These are phyloP conservation scores for Tolypocladium capitatum DNA, from an alignment of 2,329 filamentous ascomycete species.

Conservation along the genomic window DNA sequence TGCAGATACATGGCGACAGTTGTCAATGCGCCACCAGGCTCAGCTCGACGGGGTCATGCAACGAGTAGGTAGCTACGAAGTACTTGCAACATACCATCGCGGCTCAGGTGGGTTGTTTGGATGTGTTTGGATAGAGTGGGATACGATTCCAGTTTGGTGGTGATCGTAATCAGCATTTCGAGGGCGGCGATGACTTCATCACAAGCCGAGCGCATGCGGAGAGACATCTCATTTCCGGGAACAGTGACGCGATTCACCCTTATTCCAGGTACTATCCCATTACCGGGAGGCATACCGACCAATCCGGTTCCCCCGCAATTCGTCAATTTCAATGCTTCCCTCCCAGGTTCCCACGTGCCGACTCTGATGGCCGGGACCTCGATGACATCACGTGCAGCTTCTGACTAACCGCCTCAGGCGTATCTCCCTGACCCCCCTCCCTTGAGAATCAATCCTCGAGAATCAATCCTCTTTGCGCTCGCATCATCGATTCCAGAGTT, in stretches of 20 bases:
- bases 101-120: too few species aligned
- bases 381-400: not conserved
- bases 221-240: not conserved
- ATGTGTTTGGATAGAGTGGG: too few species aligned
- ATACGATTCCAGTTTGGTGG: too few species aligned
- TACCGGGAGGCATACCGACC: too few species aligned
- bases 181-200: too few species aligned
- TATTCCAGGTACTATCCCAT: not conserved
- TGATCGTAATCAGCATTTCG: too few species aligned
- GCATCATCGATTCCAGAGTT: not conserved
- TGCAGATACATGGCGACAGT: slow-evolving; percentile 5
- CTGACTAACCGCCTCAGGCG: too few species aligned
- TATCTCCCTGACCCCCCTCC: too few species aligned
- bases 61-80: not conserved
- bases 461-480: not conserved
- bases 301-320: not conserved
- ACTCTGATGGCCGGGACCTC: slow-evolving; percentile 7
- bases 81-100: not conserved
- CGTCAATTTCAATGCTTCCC: not conserved
- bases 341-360: not conserved
- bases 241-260: too few species aligned
- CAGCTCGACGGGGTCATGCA: slow-evolving; percentile 1
- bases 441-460: not conserved
- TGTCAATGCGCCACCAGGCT: slow-evolving; percentile 1
- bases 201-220: not conserved